phyloP scores from a whole-genome alignment of 129 eudicot species.

The Arctium minus region DNA sequence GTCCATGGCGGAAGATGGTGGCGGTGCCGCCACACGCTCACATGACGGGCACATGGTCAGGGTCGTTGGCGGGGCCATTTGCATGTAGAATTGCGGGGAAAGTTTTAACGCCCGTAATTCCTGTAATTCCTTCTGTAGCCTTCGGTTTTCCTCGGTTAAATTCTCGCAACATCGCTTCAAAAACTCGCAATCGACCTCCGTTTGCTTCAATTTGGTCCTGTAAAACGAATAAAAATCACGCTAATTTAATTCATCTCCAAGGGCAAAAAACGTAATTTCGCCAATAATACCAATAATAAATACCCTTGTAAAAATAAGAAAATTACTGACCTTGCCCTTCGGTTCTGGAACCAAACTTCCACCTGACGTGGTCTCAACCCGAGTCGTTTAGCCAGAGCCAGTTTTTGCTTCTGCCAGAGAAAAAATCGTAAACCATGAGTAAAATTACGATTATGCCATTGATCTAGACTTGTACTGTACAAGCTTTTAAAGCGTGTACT shows the following conservation, averaged over 20 bases:
- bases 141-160: conserved; percentile 81
- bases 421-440: not conserved
- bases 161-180: conserved; percentile 87
- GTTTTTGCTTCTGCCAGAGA: conserved; percentile 73
- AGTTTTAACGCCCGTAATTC: conserved; percentile 78
- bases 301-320: not conserved
- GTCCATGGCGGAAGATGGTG: conserved; percentile 25
- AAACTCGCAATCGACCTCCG: conserved; percentile 93
- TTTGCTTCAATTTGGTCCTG: conserved; percentile 95
- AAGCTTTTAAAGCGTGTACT: conserved; percentile 16
- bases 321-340: conserved; percentile 88
- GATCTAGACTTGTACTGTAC: not conserved
- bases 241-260: not conserved
- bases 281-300: conserved; percentile 10
- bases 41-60: conserved; percentile 98
- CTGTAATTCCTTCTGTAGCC: conserved; percentile 87
- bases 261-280: not conserved
- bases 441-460: conserved; percentile 9
- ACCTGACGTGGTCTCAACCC: conserved; percentile 95
- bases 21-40: conserved; percentile 79
- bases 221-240: not conserved
- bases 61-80: conserved; percentile 93
- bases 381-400: conserved; percentile 68
- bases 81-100: conserved; percentile 96
- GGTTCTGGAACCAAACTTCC: conserved; percentile 96